Conservation (phyloP, 148 eudicot genomes). For the Silene uniflora region DNA sequence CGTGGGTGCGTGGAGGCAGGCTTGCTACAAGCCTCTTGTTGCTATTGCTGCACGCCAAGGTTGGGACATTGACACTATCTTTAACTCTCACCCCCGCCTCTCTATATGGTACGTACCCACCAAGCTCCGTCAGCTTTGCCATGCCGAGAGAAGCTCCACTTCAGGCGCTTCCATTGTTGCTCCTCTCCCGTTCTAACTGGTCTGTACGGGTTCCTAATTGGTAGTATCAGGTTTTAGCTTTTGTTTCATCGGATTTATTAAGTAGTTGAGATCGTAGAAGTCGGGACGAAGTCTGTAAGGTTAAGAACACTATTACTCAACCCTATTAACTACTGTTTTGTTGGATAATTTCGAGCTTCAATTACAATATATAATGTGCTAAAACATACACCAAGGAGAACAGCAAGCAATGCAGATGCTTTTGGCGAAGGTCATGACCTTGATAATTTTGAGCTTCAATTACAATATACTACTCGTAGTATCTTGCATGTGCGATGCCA, state of each 20-base stretch:
- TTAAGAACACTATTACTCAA: not conserved
- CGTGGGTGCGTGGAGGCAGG: slow-evolving; percentile 87
- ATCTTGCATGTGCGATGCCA: no score
- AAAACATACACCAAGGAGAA: no score
- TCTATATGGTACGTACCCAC: slow-evolving; percentile 94
- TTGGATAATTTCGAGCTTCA: not conserved
- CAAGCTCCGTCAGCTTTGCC: slow-evolving; percentile 89
- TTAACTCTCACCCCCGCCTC: slow-evolving; percentile 79
- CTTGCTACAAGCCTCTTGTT: slow-evolving; percentile 85
- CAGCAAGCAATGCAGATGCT: no score
- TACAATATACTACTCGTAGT: no score
- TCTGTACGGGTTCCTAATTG: not conserved
- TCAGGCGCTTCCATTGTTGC: slow-evolving; percentile 18
- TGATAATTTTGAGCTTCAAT: not conserved
- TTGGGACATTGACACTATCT: slow-evolving; percentile 93
- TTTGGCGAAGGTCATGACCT: no score
- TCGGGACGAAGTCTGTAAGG: not conserved
- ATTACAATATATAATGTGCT: no score
- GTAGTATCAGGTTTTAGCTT: not conserved
- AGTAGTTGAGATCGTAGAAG: not conserved
- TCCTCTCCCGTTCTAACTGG: not conserved
- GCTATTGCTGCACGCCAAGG: slow-evolving; percentile 69
- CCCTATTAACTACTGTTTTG: not conserved
- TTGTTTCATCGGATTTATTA: not conserved
- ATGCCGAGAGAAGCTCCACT: slow-evolving; percentile 55